Base-by-base conservation (phyloP, 139 green algal species). In the Picochlorum sp. region DNA sequence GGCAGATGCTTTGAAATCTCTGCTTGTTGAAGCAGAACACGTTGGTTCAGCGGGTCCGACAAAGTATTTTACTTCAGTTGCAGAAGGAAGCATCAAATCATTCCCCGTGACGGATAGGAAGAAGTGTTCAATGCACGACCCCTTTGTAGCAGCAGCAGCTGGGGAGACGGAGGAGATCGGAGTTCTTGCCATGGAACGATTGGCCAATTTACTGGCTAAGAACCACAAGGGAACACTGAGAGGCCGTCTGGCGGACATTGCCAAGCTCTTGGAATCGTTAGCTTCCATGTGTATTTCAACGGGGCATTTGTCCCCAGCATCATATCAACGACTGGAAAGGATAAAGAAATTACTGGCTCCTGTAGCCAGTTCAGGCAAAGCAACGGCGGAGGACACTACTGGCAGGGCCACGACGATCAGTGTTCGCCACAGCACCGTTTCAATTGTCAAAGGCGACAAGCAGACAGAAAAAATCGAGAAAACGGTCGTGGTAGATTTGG, bases 181-280 rank as follows among this genome's bases (percentile, higher is more conserved):
- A 6, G 23, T 78, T 58, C 64, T 73, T 16, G 72, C 26, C 49
- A 46, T 78, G 58, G 71, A 78, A 59, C 49, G 65, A 47, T 65
- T 78, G 4, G 37, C 62, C 13, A 47, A 30, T 15, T 64, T 78
- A 30, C 52, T 77, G 10, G 50, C 50, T 28, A 18, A 57, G 37
- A 73, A 77, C 32, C 65, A 77, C 64, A 23, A 37, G 9, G 49
- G 58, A 9, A 5, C 41, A 60, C 58, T 78, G 49, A 28, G 15
- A 52, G 71, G 60, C 1, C 65, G 66, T 51, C 60, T 78, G 49
- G 49, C 60, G 21, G 66, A 64, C n/a, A 49, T 78, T 11, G 65
- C 44, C 14, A 13, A 9, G 6, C 49, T 78, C 49, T 59, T 78
- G 59, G 59, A 78, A 58, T 69, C 68, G 49, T 30, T 78, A 38